phyloP scores from a whole-genome alignment of 2,329 filamentous ascomycete genomes.

The Scleromitrula shiraiana region DNA sequence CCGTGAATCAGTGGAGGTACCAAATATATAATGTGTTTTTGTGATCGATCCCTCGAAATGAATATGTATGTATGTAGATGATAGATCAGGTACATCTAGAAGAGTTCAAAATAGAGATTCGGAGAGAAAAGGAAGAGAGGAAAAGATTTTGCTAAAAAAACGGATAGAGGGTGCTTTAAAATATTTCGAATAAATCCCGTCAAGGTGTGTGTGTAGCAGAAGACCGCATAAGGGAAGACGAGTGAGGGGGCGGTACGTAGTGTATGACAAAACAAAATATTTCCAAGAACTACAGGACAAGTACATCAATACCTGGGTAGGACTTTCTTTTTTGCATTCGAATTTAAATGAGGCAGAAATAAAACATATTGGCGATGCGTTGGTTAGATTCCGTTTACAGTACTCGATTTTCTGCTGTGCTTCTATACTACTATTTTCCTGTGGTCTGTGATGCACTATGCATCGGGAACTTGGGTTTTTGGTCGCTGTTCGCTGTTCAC shows the following conservation, averaged over 20 bases:
- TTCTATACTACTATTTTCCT: not conserved
- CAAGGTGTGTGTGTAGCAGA: not conserved
- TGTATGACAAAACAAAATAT: not conserved
- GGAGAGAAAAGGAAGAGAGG: not conserved
- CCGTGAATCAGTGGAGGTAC: conserved; percentile 2
- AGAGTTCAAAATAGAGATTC: not conserved
- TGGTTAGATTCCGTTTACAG: not conserved
- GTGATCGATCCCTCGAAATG: not conserved
- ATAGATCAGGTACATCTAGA: not conserved
- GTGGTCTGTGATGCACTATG: too few relatives aligned
- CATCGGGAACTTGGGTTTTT: too few relatives aligned
- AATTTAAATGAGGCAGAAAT: too few relatives aligned
- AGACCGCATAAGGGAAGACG: conserved; percentile 1
- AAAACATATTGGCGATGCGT: too few relatives aligned
- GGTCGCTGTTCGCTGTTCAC: too few relatives aligned
- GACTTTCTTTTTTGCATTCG: too few relatives aligned
- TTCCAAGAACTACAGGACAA: too few relatives aligned
- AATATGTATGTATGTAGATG: conserved; percentile 2
- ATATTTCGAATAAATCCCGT: not conserved
- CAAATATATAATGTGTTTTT: not conserved
- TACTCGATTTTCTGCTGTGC: not conserved
- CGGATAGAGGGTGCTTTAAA: conserved; percentile 2
- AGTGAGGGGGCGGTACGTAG: not conserved
- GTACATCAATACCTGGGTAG: too few relatives aligned
- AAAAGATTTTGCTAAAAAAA: not conserved